Conservation (phyloP, 108 stramenopile species). For the Fragilariopsis cylindrus region DNA sequence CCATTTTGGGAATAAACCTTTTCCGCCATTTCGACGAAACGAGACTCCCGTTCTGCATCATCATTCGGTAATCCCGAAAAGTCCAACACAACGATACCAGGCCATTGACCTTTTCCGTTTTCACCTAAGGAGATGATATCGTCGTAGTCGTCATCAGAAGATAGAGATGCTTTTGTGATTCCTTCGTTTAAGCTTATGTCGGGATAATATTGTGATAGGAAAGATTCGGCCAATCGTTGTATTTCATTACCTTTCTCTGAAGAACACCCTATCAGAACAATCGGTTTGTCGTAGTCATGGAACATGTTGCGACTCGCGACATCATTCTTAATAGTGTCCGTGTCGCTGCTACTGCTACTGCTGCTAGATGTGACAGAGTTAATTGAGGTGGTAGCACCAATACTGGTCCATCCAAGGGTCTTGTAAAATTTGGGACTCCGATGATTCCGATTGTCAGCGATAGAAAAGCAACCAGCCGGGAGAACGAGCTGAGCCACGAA, state of each 20-base stretch:
- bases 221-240: constrained; percentile 60
- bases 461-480: constrained; percentile 1
- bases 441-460: constrained; percentile 4
- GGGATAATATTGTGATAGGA: constrained; percentile 44
- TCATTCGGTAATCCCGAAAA: constrained; percentile 31
- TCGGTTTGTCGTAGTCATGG: constrained; percentile 79
- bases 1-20: constrained; percentile 56
- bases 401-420: not conserved
- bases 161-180: constrained; percentile 1
- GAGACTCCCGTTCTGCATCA: constrained; percentile 37
- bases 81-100: constrained; percentile 65
- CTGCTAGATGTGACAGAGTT: not conserved
- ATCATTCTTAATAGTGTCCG: not conserved
- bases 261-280: constrained; percentile 70
- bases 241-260: constrained; percentile 61
- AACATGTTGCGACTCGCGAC: constrained; percentile 40
- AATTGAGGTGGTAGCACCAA: not conserved
- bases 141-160: constrained; percentile 30
- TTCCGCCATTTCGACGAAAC: constrained; percentile 41
- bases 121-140: constrained; percentile 31
- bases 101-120: constrained; percentile 34
- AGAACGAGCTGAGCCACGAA: not conserved
- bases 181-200: not conserved
- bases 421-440: not conserved
- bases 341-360: not conserved